These are phyloP conservation scores for Phytophthora pseudosyringae DNA, from an alignment of 352 stramenopile species.

Conservation along the genomic window DNA sequence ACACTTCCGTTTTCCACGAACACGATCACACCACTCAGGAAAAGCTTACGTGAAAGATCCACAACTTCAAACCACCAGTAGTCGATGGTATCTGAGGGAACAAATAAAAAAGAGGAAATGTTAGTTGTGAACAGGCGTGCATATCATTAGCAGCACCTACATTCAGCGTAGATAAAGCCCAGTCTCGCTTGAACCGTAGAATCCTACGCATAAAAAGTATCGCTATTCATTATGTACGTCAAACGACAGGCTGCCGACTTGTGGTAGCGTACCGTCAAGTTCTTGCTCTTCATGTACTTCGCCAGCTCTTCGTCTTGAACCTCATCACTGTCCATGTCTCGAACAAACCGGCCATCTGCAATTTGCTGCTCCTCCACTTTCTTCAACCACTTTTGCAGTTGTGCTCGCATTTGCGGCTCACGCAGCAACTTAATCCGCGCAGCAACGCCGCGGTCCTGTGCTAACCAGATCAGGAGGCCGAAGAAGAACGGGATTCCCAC, in stretches of 20 bases:
- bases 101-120: slow-evolving; percentile 1
- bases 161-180: slow-evolving; percentile 84
- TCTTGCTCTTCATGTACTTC: slow-evolving; percentile 82
- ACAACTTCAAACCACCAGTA: slow-evolving; percentile 89
- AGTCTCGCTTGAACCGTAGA: slow-evolving; percentile 69
- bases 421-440: slow-evolving; percentile 54
- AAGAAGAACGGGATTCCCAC: slow-evolving; percentile 84
- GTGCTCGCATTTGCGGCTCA: slow-evolving; percentile 42
- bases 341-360: slow-evolving; percentile 51
- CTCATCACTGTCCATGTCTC: slow-evolving; percentile 58
- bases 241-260: not conserved
- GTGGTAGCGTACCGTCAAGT: slow-evolving; percentile 50
- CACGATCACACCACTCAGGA: slow-evolving; percentile 74
- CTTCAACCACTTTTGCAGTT: slow-evolving; percentile 71
- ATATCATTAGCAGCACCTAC: slow-evolving; percentile 31
- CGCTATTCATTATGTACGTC: not conserved
- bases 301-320: slow-evolving; percentile 72
- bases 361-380: slow-evolving; percentile 59
- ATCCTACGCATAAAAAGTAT: slow-evolving; percentile 41
- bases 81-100: slow-evolving; percentile 49
- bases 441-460: slow-evolving; percentile 62
- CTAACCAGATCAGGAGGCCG: slow-evolving; percentile 71
- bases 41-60: slow-evolving; percentile 79
- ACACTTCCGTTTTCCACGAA: slow-evolving; percentile 79
- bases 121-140: not conserved